Evolutionary conservation across 345 rosid genomes (phyloP).

Genomic region (Moringa oleifera): DNA sequence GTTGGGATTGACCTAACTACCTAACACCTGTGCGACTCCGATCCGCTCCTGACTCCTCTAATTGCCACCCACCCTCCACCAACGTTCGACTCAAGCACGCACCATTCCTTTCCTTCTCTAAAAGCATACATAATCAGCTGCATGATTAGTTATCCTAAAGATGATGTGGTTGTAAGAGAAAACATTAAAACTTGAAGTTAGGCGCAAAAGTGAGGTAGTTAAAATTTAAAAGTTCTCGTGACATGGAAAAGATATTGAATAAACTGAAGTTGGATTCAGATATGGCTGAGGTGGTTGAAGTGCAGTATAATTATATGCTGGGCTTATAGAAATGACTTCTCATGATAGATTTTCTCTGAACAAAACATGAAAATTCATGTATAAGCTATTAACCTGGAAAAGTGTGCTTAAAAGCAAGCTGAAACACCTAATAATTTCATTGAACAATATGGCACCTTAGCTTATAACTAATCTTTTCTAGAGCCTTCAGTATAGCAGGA

Average conservation of each 20-base stretch:
- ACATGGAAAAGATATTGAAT: conserved; percentile 12
- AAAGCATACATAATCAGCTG: too few species aligned
- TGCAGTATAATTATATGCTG: conserved; percentile 43
- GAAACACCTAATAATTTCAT: too few species aligned
- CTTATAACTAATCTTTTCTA: conserved; percentile 49
- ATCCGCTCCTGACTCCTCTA: too few species aligned
- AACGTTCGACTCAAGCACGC: too few species aligned
- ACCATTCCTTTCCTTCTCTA: too few species aligned
- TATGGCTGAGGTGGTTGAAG: conserved; percentile 31
- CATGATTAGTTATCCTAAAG: conserved; percentile 62
- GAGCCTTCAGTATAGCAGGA: conserved; percentile 49
- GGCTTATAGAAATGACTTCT: conserved; percentile 57
- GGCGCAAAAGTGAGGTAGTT: conserved; percentile 25
- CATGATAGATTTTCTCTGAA: conserved; percentile 57
- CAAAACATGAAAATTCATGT: neutral
- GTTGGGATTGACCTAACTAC: too few species aligned
- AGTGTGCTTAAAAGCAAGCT: neutral
- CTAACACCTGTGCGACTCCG: too few species aligned
- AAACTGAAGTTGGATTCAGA: conserved; percentile 54
- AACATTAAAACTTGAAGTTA: conserved; percentile 37
- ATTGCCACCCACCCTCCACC: too few species aligned
- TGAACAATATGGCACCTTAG: conserved; percentile 37
- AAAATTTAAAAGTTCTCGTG: conserved; percentile 2
- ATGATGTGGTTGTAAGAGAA: conserved; percentile 47
- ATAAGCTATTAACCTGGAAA: too few species aligned